These are phyloP conservation scores for Bipolaris zeicola DNA, from an alignment of 2,329 filamentous ascomycete species.

Conservation along the genomic window DNA sequence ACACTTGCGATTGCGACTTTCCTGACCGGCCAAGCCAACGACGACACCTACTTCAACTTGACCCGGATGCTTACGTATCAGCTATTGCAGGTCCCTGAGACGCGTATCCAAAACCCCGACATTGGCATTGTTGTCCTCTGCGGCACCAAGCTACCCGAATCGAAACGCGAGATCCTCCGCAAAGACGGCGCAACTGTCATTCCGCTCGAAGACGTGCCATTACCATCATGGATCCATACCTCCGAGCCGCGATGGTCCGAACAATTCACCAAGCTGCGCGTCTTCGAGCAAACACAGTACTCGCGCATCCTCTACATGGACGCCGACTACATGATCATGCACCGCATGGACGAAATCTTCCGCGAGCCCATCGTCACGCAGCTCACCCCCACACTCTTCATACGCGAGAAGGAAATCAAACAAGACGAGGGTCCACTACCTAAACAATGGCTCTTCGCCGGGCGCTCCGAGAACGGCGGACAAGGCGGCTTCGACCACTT, in stretches of 20 bases:
- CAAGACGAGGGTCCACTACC: background rate
- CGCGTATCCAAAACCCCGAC: constrained; percentile 33
- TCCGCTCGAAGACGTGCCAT: constrained; percentile 43
- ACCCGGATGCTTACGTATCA: constrained; percentile 36
- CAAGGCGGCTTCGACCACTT: background rate
- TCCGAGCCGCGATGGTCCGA: constrained; percentile 51
- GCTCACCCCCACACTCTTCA: background rate
- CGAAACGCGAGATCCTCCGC: constrained; percentile 37
- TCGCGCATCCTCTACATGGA: constrained; percentile 53
- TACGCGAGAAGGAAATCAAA: background rate
- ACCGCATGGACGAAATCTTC: constrained; percentile 49
- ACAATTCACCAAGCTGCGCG: constrained; percentile 52
- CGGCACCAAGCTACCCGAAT: constrained; percentile 29
- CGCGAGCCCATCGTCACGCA: constrained; percentile 40
- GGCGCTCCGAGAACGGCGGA: background rate
- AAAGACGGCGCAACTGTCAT: constrained; percentile 51
- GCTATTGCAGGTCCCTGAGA: constrained; percentile 40
- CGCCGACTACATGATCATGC: constrained; percentile 50
- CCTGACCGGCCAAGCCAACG: constrained; percentile 38
- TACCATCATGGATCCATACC: constrained; percentile 46
- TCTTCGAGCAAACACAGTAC: constrained; percentile 52
- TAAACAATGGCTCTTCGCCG: background rate
- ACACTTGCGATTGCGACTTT: constrained; percentile 48
- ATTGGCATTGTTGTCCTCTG: constrained; percentile 50
- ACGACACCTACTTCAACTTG: constrained; percentile 48